phyloP scores from a whole-genome alignment of 495 filamentous ascomycete species.

The Aspergillus sclerotioniger region DNA sequence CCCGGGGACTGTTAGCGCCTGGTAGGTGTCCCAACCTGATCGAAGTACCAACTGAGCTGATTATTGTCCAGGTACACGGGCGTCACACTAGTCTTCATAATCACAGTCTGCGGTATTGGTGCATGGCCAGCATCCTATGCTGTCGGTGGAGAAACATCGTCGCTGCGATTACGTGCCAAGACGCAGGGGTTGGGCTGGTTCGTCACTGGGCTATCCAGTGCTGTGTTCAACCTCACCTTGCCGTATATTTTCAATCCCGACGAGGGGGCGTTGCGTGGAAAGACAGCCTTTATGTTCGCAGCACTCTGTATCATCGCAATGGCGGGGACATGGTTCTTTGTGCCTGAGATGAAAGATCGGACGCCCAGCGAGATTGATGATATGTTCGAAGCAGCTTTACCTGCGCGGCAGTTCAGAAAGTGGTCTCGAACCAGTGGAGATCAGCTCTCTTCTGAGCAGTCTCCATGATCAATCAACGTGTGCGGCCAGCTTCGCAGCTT shows the following conservation, averaged over 20 bases:
- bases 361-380: constrained; percentile 34
- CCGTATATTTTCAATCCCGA: constrained; percentile 39
- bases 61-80: constrained; percentile 28
- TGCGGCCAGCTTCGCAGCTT: too few relatives aligned
- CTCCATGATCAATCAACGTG: background rate
- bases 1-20: constrained; percentile 24
- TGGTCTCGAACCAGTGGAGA: constrained; percentile 13
- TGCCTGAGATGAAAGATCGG: constrained; percentile 39
- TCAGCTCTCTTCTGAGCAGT: background rate
- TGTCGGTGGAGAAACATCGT: constrained; percentile 32
- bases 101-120: constrained; percentile 26
- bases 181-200: constrained; percentile 38
- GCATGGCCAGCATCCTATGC: constrained; percentile 38
- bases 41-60: background rate
- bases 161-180: constrained; percentile 33
- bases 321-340: constrained; percentile 20
- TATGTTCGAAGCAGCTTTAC: constrained; percentile 30
- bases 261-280: constrained; percentile 26
- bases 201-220: constrained; percentile 23
- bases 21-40: constrained; percentile 18
- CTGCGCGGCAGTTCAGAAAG: constrained; percentile 21
- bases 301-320: constrained; percentile 25
- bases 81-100: constrained; percentile 27
- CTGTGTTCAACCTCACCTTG: constrained; percentile 28
- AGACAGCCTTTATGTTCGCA: constrained; percentile 34